phyloP scores from a whole-genome alignment of 371 early-diverging fungal species.

The Phascolomyces articulosus region DNA sequence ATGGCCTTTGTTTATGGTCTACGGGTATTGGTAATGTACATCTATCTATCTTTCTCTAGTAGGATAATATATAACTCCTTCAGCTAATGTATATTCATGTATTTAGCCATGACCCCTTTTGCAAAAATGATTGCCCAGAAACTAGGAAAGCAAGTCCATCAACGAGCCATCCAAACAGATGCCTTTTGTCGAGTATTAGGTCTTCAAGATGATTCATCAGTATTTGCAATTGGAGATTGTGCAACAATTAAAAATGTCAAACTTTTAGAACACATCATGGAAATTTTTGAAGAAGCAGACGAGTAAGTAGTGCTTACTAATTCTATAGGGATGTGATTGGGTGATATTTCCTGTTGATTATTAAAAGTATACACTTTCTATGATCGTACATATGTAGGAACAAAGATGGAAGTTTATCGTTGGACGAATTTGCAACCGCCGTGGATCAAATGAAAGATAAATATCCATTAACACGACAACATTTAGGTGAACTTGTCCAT shows the following conservation, averaged over 20 bases:
- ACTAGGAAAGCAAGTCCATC: constrained; percentile 55
- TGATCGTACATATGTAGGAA: constrained; percentile 22
- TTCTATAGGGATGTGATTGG: too few relatives aligned
- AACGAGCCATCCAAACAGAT: constrained; percentile 74
- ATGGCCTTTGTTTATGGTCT: constrained; percentile 83
- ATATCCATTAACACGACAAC: constrained; percentile 59
- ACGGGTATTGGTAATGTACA: constrained; percentile 69
- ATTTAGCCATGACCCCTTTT: constrained; percentile 63
- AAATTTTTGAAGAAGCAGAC: constrained; percentile 56
- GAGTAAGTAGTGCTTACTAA: constrained; percentile 21
- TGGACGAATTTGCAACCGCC: constrained; percentile 47
- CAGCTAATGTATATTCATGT: background rate
- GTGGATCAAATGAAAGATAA: constrained; percentile 39
- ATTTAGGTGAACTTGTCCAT: constrained; percentile 47
- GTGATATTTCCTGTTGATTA: too few relatives aligned
- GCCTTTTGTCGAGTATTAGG: constrained; percentile 68
- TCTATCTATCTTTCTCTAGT: too few relatives aligned
- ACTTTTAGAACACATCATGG: constrained; percentile 55
- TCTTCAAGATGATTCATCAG: constrained; percentile 56
- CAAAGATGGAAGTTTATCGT: constrained; percentile 48
- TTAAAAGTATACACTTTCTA: too few relatives aligned
- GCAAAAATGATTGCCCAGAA: constrained; percentile 50
- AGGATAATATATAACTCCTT: background rate
- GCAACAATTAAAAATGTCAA: constrained; percentile 76
- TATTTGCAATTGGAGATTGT: constrained; percentile 90